Evolutionary conservation across 495 filamentous ascomycete genomes (phyloP).

Genomic region (Tuber aestivum): DNA sequence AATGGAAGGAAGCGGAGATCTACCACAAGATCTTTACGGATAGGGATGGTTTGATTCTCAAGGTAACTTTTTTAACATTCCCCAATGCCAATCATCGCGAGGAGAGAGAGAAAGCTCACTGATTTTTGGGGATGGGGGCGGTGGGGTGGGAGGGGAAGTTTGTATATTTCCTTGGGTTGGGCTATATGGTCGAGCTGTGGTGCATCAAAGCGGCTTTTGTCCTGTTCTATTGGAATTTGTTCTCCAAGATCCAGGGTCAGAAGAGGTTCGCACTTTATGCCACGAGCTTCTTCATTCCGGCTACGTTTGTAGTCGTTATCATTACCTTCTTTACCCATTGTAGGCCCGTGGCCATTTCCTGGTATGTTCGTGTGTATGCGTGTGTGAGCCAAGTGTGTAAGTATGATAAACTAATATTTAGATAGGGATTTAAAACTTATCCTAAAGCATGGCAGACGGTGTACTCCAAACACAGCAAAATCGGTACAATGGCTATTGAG

Average conservation of each 20-base stretch:
- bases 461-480: constrained; percentile 5
- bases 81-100: background rate
- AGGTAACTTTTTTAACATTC: background rate
- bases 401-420: background rate
- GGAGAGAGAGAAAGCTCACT: background rate
- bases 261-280: constrained; percentile 2
- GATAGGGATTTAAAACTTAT: background rate
- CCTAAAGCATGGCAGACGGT: background rate
- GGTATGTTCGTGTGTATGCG: background rate
- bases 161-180: constrained; percentile 1
- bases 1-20: background rate
- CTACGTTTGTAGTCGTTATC: background rate
- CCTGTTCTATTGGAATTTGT: constrained; percentile 1
- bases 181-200: background rate
- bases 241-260: background rate
- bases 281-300: background rate
- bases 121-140: too few species aligned
- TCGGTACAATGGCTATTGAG: background rate
- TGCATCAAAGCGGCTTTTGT: background rate
- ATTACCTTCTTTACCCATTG: background rate
- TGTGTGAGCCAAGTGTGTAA: background rate
- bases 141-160: background rate
- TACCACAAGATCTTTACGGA: background rate
- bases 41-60: background rate
- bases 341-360: background rate